phyloP scores from a whole-genome alignment of 2,329 filamentous ascomycete species.

The Colletotrichum limetticola region DNA sequence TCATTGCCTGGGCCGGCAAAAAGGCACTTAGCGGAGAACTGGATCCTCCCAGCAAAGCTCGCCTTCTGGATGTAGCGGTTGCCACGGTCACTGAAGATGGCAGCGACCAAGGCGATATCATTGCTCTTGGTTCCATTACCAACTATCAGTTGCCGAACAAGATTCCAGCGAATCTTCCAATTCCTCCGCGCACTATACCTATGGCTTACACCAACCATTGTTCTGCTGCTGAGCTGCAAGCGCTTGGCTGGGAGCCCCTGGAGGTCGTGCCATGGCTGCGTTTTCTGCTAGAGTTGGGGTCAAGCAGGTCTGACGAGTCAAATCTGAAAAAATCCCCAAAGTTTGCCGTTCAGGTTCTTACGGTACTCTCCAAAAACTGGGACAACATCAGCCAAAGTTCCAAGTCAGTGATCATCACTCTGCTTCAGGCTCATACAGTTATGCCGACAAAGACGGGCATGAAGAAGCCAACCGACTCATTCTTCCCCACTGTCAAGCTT shows the following conservation, averaged over 20 bases:
- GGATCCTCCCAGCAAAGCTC: conserved; percentile 73
- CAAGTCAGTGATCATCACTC: conserved; percentile 71
- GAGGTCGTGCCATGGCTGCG: conserved; percentile 87
- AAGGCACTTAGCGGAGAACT: conserved; percentile 79
- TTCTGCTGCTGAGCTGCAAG: conserved; percentile 74
- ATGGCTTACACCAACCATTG: conserved; percentile 82
- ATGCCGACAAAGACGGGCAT: conserved; percentile 94
- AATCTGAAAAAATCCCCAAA: conserved; percentile 77
- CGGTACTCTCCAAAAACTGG: conserved; percentile 89
- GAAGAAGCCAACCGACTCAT: conserved; percentile 85
- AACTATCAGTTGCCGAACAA: conserved; percentile 81
- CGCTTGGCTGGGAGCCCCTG: conserved; percentile 87
- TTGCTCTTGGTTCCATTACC: conserved; percentile 80
- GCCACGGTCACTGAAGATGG: conserved; percentile 71
- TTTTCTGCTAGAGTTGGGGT: conserved; percentile 78
- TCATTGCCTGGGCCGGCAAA: conserved; percentile 84
- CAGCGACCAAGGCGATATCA: conserved; percentile 73
- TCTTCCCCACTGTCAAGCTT: conserved; percentile 92
- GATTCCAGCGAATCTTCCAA: conserved; percentile 83
- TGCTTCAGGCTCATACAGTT: conserved; percentile 76
- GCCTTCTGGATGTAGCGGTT: conserved; percentile 83
- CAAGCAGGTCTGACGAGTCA: conserved; percentile 69
- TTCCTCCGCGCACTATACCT: conserved; percentile 85
- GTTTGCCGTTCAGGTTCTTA: conserved; percentile 82
- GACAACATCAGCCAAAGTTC: conserved; percentile 77